Base-by-base conservation (phyloP, 345 rosid genomes). In the Tarenaya hassleriana region DNA sequence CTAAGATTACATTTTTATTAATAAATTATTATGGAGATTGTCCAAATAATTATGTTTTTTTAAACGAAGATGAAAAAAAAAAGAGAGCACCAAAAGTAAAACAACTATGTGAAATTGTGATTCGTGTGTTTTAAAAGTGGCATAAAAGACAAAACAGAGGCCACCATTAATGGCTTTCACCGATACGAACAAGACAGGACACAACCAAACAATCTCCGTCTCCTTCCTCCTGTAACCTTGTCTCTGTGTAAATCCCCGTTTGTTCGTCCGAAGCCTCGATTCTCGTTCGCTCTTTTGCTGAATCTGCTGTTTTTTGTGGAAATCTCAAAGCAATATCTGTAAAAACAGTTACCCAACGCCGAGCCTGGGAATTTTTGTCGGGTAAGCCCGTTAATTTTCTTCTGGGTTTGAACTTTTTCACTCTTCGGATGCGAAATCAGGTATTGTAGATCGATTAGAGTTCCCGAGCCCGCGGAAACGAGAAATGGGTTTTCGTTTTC, bases 101-200 rank as follows among this genome's bases (percentile, higher is more conserved):
- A n/a, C n/a, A n/a, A n/a, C n/a, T n/a, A n/a, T n/a, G n/a, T n/a
- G n/a, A n/a, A n/a, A n/a, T n/a, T n/a, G n/a, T n/a, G 52, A 35
- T 14, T 56, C 44, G 61, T 13, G 27, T 21, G 2, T 12, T 61
- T 52, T 5, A 21, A 40, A 54, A 45, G 39, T 11, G 46, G 31
- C 47, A 47, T 32, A n/a, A 47, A 63, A 47, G 21, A 39, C 2
- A 44, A 47, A 62, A 63, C 55, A 50, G 56, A 56, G 5, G 56
- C 7, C 15, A 33, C 56, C 57, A 64, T 64, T 64, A 64, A 64
- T 42, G 68, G 51, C 46, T 34, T 56, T 41, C 62, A 56, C 50
- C 52, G 58, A 64, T 10, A 56, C 47, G 62, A 64, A 64, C 62
- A 63, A 63, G 50, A 63, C 56, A 63, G 55, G 18, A 48, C 68